Base-by-base conservation (phyloP, 1,284 basidiomycete genomes). In the Retiboletus flavoniger region DNA sequence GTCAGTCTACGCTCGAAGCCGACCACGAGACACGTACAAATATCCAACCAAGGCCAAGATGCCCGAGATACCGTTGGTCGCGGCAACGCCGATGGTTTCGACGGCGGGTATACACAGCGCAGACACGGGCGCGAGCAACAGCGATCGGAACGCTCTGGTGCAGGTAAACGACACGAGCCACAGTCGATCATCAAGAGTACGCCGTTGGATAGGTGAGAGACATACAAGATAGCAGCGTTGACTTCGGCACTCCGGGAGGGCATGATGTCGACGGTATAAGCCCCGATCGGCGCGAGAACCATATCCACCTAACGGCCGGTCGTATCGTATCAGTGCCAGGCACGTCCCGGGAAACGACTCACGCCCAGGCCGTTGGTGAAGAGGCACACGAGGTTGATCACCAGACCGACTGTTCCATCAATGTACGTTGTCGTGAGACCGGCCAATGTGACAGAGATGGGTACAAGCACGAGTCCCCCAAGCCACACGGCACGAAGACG, bases 211-310 rank as follows among this genome's bases (percentile, higher is more conserved):
- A 16, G 29, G 26, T 31, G 24, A 24, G 6, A 24, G 26, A 63
- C 60, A 19, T 47, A 78, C 79, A 63, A 68, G 32, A 68, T 70
- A 0, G 75, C 78, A 1, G 77, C 79, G 56, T 75, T 76, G 16
- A 77, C 75, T 59, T 87, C 82, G 1, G 83, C 81, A 53, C 79
- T 80, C 16, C 75, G 71, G 4, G 67, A 62, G 39, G 81, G 81
- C 63, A 83, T 63, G 13, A 80, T 67, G 58, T 87, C 85, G 16
- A 87, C 79, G 21, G 71, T 67, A 63, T 86, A 87, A 8, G 84
- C 77, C 40, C 80, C 77, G 1, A 75, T 62, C 0, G 83, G 80
- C 0, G 76, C 75, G 6, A 87, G 65, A 6, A 78, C 71, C 44
- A 81, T 67, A 39, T 72, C 78, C 54, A 75, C 76, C 79, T 75